Base-by-base conservation (phyloP, 495 filamentous ascomycete species). In the Acidiella bohemica region DNA sequence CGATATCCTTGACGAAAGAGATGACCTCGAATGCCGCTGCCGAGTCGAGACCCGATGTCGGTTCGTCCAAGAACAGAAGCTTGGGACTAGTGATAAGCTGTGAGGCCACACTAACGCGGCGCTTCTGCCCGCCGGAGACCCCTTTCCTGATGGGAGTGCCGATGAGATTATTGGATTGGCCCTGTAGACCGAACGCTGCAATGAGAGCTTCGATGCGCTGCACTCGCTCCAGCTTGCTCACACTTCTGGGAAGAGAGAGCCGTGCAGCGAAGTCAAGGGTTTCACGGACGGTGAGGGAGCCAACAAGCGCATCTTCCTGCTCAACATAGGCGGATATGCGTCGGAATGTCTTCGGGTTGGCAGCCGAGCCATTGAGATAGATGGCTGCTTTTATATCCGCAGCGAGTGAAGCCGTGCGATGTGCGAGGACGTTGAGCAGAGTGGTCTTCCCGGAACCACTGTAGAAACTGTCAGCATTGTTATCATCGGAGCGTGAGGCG, bases 231-330 rank as follows among this genome's bases (percentile, higher is more conserved):
- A 53, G 37, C 36, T 72, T 72, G 20, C 53, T 53, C 14, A 67
- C 46, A 2, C 53, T 45, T 16, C 60, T 66, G 31, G 55, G 26
- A 12, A 79, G 51, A 1, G 75, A 70, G 0, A 80, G 61, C 13
- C 62, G 50, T 8, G 67, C 65, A 4, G 80, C 74, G 55, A 88
- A 87, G 43, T 74, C 57, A 39, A 92, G 58, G 0, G 83, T 87
- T 60, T 92, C 83, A 13, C 64, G 64, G 11, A 85, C 80, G 0
- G 81, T 87, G 44, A 88, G 63, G 0, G 76, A 75, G 12, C 83
- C 83, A 31, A 86, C 78, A 4, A 92, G 63, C 3, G 80, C 72
- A 65, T 92, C 83, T 40, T 87, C 81, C 59, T 88, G 83, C 67
- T 92, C 83, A 9, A 92, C 83, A 52, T 82, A 86, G 17, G 74